Percentiles rank a stretch among this genome's conserved stretches.
phyloP scores from a whole-genome alignment of 73 alveolate species.

The Paraurostyla sp. region DNA sequence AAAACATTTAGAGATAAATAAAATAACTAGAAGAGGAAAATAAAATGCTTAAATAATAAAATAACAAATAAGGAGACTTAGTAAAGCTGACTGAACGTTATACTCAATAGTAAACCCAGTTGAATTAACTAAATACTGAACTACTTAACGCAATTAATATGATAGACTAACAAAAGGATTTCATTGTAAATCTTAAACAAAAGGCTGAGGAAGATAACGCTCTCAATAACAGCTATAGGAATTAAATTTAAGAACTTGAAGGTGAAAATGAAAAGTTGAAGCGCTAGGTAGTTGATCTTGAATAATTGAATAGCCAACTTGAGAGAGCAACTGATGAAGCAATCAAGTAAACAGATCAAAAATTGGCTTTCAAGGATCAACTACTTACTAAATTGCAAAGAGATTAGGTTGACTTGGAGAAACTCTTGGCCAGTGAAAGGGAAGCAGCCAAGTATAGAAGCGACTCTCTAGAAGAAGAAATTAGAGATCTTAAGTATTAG shows the following conservation, averaged over 20 bases:
- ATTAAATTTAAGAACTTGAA: background rate
- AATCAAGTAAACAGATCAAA: too few species aligned
- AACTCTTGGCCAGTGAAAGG: too few species aligned
- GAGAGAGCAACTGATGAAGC: too few species aligned
- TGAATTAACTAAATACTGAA: background rate
- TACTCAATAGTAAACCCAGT: background rate
- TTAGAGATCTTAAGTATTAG: too few species aligned
- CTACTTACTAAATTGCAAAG: too few species aligned
- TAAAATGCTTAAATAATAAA: background rate
- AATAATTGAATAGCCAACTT: too few species aligned
- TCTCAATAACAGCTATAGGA: background rate
- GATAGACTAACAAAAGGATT: background rate
- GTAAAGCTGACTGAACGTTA: background rate
- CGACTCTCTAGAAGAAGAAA: too few species aligned
- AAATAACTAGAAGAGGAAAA: background rate
- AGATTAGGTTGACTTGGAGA: too few species aligned
- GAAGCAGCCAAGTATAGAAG: too few species aligned
- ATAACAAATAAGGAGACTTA: background rate
- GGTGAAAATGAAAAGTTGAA: too few species aligned
- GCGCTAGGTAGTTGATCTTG: too few species aligned
- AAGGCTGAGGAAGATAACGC: background rate
- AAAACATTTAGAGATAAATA: background rate
- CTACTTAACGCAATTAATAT: background rate
- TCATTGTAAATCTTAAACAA: background rate
- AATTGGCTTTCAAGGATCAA: too few species aligned